These are phyloP conservation scores for Sporobolus alterniflorus DNA, from an alignment of 202 grass and related monocot species.

Conservation along the genomic window DNA sequence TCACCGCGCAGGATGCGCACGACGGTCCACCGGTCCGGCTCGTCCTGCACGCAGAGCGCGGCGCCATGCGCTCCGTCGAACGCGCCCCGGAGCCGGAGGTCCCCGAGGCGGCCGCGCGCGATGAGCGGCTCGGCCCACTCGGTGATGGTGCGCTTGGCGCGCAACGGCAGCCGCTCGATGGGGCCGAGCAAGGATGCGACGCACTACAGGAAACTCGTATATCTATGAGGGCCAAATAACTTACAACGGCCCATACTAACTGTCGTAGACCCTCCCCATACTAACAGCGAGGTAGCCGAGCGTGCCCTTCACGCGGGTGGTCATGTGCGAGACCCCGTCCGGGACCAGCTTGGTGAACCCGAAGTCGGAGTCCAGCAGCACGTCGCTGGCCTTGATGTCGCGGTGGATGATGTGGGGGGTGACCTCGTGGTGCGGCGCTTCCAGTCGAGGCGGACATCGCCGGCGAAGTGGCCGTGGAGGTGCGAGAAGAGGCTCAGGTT, in stretches of 20 bases:
- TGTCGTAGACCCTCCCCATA: too few species aligned
- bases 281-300: slow-evolving; percentile 76
- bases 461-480: slow-evolving; percentile 80
- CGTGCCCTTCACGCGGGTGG: slow-evolving; percentile 84
- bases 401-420: slow-evolving; percentile 80
- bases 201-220: too few species aligned
- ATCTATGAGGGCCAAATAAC: too few species aligned
- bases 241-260: too few species aligned
- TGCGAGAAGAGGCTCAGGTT: slow-evolving; percentile 85
- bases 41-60: slow-evolving; percentile 68
- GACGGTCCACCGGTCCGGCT: slow-evolving; percentile 63
- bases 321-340: slow-evolving; percentile 85
- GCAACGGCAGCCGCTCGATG: slow-evolving; percentile 65
- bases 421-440: slow-evolving; percentile 50
- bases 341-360: slow-evolving; percentile 94
- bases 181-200: too few species aligned
- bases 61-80: slow-evolving; percentile 60
- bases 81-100: slow-evolving; percentile 53
- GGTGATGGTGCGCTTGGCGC: slow-evolving; percentile 70
- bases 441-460: slow-evolving; percentile 67
- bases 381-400: slow-evolving; percentile 93
- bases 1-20: slow-evolving; percentile 59
- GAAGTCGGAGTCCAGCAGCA: slow-evolving; percentile 86
- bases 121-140: slow-evolving; percentile 78
- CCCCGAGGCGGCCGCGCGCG: slow-evolving; percentile 45